These are phyloP conservation scores for Phytophthora multivora DNA, from an alignment of 352 stramenopile species.

Conservation along the genomic window DNA sequence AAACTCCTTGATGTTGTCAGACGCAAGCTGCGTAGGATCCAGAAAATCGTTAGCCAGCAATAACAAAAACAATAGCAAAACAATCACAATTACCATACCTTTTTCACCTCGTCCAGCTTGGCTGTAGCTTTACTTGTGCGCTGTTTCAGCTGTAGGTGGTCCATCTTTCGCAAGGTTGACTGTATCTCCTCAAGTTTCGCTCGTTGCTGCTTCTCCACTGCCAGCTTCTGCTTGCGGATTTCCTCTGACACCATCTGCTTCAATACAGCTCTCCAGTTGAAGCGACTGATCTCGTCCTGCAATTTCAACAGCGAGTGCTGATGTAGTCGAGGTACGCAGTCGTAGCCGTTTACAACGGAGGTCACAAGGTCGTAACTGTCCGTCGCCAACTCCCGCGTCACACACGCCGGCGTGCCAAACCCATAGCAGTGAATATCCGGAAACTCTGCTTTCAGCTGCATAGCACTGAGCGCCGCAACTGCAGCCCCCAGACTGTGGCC, in stretches of 20 bases:
- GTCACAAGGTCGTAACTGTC: slow-evolving; percentile 66
- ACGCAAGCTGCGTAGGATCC: slow-evolving; percentile 34
- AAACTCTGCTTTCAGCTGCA: slow-evolving; percentile 50
- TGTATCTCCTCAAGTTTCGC: slow-evolving; percentile 54
- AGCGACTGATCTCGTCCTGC: slow-evolving; percentile 65
- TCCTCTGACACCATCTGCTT: slow-evolving; percentile 64
- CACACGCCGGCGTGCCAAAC: slow-evolving; percentile 75
- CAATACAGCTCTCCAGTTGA: slow-evolving; percentile 69
- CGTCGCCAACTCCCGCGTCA: slow-evolving; percentile 64
- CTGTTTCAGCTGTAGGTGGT: slow-evolving; percentile 51
- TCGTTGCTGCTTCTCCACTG: slow-evolving; percentile 52
- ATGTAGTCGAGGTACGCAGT: slow-evolving; percentile 82
- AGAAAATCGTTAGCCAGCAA: background rate
- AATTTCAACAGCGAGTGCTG: slow-evolving; percentile 73
- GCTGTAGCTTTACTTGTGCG: slow-evolving; percentile 47
- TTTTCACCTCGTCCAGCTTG: slow-evolving; percentile 59
- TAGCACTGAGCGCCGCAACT: slow-evolving; percentile 68
- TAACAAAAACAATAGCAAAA: background rate
- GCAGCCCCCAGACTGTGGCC: slow-evolving; percentile 78
- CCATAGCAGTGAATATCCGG: slow-evolving; percentile 62
- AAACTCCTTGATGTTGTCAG: slow-evolving; percentile 57
- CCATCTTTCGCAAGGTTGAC: slow-evolving; percentile 43
- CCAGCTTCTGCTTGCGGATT: slow-evolving; percentile 58
- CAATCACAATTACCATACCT: slow-evolving; percentile 15
- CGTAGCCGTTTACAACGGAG: slow-evolving; percentile 77